Percentiles rank a stretch among this genome's conserved stretches.
phyloP scores from a whole-genome alignment of 208 protist species.

The Polymyxa betae region DNA sequence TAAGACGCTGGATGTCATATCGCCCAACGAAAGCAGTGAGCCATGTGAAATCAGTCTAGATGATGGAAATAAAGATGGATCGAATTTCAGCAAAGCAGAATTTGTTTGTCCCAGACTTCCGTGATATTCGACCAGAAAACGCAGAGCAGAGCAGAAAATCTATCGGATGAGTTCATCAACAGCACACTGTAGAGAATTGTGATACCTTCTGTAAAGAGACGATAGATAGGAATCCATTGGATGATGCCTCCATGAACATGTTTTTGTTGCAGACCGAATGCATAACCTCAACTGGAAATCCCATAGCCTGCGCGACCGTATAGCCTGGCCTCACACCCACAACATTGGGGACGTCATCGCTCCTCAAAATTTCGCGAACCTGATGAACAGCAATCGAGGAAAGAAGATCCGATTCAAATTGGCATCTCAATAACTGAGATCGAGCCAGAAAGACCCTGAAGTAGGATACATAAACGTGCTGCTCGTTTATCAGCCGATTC shows the following conservation, averaged over 20 bases:
- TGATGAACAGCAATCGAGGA: background rate
- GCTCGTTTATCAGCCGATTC: too few species aligned
- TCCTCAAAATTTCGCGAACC: background rate
- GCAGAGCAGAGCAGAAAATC: background rate
- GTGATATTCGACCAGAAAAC: background rate
- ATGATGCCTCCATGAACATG: background rate
- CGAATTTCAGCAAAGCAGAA: background rate
- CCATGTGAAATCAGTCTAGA: background rate
- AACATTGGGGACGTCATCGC: background rate
- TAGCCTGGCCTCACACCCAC: background rate
- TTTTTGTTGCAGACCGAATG: background rate
- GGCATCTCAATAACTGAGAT: background rate
- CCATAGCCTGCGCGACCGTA: background rate
- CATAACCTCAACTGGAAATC: background rate
- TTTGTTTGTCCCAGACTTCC: background rate
- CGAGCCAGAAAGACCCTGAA: background rate
- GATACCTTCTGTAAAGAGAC: background rate
- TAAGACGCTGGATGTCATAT: background rate
- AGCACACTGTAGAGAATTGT: background rate
- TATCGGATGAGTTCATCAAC: background rate
- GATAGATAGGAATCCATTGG: background rate
- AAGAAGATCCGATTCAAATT: background rate
- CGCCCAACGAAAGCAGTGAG: conserved; percentile 8
- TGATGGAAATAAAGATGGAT: background rate
- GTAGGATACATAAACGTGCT: background rate